Evolutionary conservation across 257 asterid species (phyloP), one percentile per base, ranked within the genome.

Genomic region (Nicotiana knightiana): DNA sequence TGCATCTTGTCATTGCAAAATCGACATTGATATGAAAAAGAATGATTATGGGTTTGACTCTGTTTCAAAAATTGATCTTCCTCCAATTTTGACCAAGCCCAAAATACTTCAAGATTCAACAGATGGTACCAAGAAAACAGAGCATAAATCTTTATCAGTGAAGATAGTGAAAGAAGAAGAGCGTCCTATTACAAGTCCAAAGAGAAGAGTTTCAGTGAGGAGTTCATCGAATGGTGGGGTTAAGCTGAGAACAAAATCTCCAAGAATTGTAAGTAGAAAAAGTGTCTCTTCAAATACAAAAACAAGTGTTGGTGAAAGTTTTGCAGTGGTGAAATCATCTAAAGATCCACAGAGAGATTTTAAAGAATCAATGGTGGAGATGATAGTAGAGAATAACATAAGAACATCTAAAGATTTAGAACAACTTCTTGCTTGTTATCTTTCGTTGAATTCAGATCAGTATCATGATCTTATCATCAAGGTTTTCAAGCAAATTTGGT

Each of bases 401-500:
- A 75, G n/a, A 18, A 28, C 55, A n/a, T 62, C 76, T 1, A 76
- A 63, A 18, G 85, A 63, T 16, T 82, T 82, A 80, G 85, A 82
- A 48, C 53, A 75, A 28, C 82, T 82, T 61, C 85, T 82, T 32
- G 82, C 82, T 82, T 82, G 82, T 53, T 82, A 75, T 32, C 76
- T 82, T 66, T 76, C 68, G 4, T 21, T 82, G 28, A 82, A 82
- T 48, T 76, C 82, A 13, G 55, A 62, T 24, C 66, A 82, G 17
- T 62, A 76, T 53, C 85, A 82, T 76, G 16, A 82, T 76, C 32
- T 82, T 5, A 76, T 82, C 55, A 48, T 82, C 61, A 62, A 76
- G 32, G 85, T 64, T 9, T 82, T 82, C 65, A 77, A 82, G 54
- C 85, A 82, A 82, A 81, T 81, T n/a, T 68, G 79, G 79, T 81